Conservation (phyloP, 345 rosid species). For the Aethionema arabicum region DNA sequence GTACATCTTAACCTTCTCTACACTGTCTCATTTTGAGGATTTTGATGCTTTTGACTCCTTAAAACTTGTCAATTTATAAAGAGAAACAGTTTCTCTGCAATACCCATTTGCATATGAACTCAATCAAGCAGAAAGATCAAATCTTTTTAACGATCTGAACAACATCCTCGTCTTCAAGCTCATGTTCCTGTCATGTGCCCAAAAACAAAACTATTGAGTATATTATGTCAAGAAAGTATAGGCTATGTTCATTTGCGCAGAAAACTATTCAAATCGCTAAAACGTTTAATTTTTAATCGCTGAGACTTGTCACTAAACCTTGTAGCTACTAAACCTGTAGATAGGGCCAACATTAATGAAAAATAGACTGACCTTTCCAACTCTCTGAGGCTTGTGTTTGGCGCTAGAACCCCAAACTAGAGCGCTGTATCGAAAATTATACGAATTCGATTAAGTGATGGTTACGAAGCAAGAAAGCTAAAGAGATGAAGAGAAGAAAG, state of each 20-base stretch:
- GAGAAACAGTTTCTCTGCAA: no score
- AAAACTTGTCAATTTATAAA: no score
- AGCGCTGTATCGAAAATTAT: conserved; percentile 52
- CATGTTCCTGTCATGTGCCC: conserved; percentile 72
- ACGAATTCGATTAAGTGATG: neutral
- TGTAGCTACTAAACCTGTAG: no score
- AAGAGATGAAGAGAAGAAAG: neutral
- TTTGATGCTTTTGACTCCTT: conserved; percentile 16
- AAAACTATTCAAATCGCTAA: no score
- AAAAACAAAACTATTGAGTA: conserved; percentile 1
- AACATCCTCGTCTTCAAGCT: conserved; percentile 97
- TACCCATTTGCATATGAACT: neutral
- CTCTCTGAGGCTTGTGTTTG: conserved; percentile 99
- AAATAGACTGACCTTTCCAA: conserved; percentile 75
- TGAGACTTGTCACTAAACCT: neutral
- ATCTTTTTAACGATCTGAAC: conserved; percentile 96
- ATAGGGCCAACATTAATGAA: neutral
- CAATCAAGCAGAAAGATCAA: conserved; percentile 29
- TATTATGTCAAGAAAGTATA: no score
- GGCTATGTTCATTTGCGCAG: neutral
- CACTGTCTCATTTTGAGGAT: conserved; percentile 5
- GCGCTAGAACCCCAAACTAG: conserved; percentile 97
- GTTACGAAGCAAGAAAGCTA: neutral
- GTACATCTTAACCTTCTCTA: conserved; percentile 18
- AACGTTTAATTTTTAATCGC: no score